These are phyloP conservation scores for Cutaneotrichosporon sp. DNA, from an alignment of 1,284 basidiomycete species.

Conservation along the genomic window DNA sequence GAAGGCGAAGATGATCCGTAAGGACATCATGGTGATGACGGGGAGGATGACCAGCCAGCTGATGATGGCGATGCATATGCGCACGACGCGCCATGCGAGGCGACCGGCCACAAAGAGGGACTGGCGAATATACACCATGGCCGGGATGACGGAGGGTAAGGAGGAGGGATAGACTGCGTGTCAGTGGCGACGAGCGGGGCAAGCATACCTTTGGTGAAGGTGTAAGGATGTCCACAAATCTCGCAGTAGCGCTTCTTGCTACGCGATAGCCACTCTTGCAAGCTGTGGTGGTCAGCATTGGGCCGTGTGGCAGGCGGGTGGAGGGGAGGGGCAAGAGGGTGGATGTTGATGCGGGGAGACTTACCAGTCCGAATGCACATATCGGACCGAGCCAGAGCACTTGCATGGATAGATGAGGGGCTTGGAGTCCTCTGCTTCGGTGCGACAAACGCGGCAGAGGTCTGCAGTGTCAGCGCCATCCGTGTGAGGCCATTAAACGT, in stretches of 20 bases:
- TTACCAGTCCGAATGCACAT: conserved; percentile 93
- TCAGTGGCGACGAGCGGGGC: background rate
- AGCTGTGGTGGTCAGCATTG: conserved; percentile 57
- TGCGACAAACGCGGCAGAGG: conserved; percentile 54
- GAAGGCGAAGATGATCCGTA: conserved; percentile 33
- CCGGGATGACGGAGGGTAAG: conserved; percentile 79
- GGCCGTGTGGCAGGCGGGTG: conserved; percentile 10
- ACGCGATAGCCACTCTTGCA: conserved; percentile 92
- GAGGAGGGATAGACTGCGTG: conserved; percentile 76
- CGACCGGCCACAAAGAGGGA: conserved; percentile 66
- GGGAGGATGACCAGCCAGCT: conserved; percentile 92
- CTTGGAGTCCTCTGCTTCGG: conserved; percentile 72
- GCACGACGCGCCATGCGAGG: conserved; percentile 63
- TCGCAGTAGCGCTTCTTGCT: conserved; percentile 95
- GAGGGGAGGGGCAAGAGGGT: background rate
- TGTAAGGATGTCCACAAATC: conserved; percentile 91
- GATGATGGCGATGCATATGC: conserved; percentile 72
- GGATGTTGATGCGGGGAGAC: conserved; percentile 41
- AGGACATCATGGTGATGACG: conserved; percentile 67
- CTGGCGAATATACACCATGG: conserved; percentile 70
- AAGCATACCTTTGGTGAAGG: conserved; percentile 80
- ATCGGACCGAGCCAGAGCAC: conserved; percentile 93
- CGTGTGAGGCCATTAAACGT: background rate
- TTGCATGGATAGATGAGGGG: conserved; percentile 96
- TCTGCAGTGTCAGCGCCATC: conserved; percentile 27